Conservation (phyloP, 2,329 filamentous ascomycete species). For the Fusarium goolgardi region DNA sequence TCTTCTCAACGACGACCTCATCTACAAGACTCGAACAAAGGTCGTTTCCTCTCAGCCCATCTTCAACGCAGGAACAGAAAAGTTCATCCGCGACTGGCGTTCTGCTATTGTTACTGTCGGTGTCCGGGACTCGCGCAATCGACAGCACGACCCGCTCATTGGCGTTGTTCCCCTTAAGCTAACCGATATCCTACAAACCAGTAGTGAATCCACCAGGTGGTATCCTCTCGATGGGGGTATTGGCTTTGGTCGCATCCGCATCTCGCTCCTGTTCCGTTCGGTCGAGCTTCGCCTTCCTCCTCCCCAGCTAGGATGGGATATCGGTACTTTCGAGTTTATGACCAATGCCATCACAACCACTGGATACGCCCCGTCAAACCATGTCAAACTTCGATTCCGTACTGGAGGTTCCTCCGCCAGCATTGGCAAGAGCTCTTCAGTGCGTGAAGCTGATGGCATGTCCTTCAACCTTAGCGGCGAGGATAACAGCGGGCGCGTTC, state of each 20-base stretch:
- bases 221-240: constrained; percentile 97
- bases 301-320: constrained; percentile 89
- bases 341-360: constrained; percentile 75
- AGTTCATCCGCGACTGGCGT: constrained; percentile 93
- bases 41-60: constrained; percentile 94
- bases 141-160: constrained; percentile 93
- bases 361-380: constrained; percentile 70
- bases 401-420: constrained; percentile 86
- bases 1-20: constrained; percentile 85
- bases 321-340: constrained; percentile 91
- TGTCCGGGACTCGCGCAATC: constrained; percentile 87
- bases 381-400: constrained; percentile 80
- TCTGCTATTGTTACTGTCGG: constrained; percentile 87
- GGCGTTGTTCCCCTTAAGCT: constrained; percentile 91
- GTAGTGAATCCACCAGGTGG: constrained; percentile 88
- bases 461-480: constrained; percentile 62
- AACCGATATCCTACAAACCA: constrained; percentile 86
- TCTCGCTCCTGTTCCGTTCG: constrained; percentile 90
- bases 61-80: constrained; percentile 95
- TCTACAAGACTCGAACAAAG: constrained; percentile 95
- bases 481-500: constrained; percentile 61
- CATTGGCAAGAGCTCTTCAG: constrained; percentile 72
- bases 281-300: constrained; percentile 89
- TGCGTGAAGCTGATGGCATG: constrained; percentile 66
- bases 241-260: constrained; percentile 87